Evolutionary conservation across 2,329 filamentous ascomycete genomes (phyloP).

Genomic region (Lachnellula hyalina): DNA sequence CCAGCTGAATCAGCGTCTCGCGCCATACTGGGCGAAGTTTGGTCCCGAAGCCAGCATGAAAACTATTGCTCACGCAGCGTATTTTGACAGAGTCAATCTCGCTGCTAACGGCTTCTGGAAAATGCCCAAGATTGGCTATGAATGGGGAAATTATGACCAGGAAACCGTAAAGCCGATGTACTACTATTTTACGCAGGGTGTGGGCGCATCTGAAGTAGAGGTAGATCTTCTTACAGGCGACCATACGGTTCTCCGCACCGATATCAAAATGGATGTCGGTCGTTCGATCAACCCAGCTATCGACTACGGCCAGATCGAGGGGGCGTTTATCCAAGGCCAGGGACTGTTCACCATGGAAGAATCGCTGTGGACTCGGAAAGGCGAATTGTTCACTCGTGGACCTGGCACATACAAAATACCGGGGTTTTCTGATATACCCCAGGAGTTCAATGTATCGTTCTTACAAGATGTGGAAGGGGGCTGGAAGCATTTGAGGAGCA

Average conservation of each 20-base stretch:
- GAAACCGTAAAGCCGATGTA: conserved; percentile 72
- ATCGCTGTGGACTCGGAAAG: conserved; percentile 57
- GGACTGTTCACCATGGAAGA: conserved; percentile 77
- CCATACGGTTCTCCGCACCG: conserved; percentile 83
- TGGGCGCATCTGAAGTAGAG: conserved; percentile 86
- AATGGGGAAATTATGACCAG: conserved; percentile 57
- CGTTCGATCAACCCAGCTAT: conserved; percentile 64
- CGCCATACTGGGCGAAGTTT: conserved; percentile 79
- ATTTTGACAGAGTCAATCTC: conserved; percentile 96
- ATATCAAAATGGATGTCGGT: conserved; percentile 96
- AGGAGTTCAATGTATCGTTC: conserved; percentile 76
- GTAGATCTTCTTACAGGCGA: conserved; percentile 90
- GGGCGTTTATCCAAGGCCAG: conserved; percentile 74
- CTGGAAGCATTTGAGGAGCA: conserved; percentile 83
- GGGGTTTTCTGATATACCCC: conserved; percentile 83
- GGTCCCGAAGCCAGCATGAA: conserved; percentile 78
- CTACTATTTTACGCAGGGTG: conserved; percentile 98
- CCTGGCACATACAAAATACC: conserved; percentile 83
- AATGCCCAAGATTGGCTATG: conserved; percentile 93
- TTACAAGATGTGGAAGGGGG: conserved; percentile 75
- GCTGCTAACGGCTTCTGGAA: conserved; percentile 96
- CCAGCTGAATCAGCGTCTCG: conserved; percentile 81
- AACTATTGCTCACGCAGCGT: conserved; percentile 82
- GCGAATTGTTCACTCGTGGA: conserved; percentile 61
- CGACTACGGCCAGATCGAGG: conserved; percentile 79